phyloP scores from a whole-genome alignment of 768 basidiomycete genomes.

The Udeniomyces megalosporus region DNA sequence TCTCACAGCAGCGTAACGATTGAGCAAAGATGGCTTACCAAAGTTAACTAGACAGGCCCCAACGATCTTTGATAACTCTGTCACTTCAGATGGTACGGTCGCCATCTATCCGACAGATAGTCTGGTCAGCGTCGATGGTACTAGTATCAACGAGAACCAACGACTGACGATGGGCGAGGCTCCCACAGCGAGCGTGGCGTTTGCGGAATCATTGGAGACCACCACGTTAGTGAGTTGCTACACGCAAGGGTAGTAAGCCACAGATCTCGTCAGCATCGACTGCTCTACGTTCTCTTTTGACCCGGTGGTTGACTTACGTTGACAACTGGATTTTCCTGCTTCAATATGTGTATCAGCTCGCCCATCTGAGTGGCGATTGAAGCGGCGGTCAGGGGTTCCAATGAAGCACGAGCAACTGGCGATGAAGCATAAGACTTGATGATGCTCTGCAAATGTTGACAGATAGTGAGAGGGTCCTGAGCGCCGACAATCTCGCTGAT shows the following conservation, averaged over 20 bases:
- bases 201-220: constrained; percentile 69
- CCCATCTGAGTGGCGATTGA: constrained; percentile 23
- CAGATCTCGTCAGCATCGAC: too few relatives aligned
- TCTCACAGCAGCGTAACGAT: too few relatives aligned
- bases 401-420: too few relatives aligned
- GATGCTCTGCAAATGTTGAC: too few relatives aligned
- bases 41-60: constrained; percentile 70
- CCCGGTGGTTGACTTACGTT: constrained; percentile 31
- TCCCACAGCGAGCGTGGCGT: constrained; percentile 69
- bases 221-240: constrained; percentile 74
- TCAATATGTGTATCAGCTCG: constrained; percentile 39
- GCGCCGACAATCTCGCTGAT: constrained; percentile 74
- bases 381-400: too few relatives aligned
- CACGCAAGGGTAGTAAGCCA: too few relatives aligned
- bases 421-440: constrained; percentile 5
- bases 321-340: constrained; percentile 50
- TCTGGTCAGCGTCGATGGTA: too few relatives aligned
- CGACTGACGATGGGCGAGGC: constrained; percentile 56
- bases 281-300: too few relatives aligned
- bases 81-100: constrained; percentile 62
- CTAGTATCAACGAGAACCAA: too few relatives aligned
- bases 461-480: constrained; percentile 39
- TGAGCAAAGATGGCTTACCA: too few relatives aligned
- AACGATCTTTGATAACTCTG: constrained; percentile 50
- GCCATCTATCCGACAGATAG: constrained; percentile 50